Evolutionary conservation across 176 grass and related monocot species (phyloP).

Genomic region (Ensete glaucum): DNA sequence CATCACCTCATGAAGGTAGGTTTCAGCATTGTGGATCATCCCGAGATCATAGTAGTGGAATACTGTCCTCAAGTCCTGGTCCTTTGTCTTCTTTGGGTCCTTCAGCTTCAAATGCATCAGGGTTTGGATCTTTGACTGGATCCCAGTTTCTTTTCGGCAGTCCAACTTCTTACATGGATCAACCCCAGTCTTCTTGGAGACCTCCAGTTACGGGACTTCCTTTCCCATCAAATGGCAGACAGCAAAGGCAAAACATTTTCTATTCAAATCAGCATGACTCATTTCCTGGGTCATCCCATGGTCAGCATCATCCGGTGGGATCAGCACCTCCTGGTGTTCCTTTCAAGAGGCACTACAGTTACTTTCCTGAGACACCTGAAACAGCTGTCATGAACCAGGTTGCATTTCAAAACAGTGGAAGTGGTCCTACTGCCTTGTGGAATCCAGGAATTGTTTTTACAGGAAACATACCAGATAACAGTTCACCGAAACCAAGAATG

Average conservation of each 20-base stretch:
- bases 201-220: constrained; percentile 20
- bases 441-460: constrained; percentile 43
- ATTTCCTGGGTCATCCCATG: constrained; percentile 48
- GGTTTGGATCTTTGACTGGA: constrained; percentile 17
- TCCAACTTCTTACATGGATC: constrained; percentile 14
- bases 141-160: constrained; percentile 31
- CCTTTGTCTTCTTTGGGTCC: constrained; percentile 9
- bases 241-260: constrained; percentile 47
- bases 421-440: constrained; percentile 22
- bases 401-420: constrained; percentile 38
- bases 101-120: constrained; percentile 27
- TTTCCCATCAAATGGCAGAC: constrained; percentile 36
- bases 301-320: constrained; percentile 52
- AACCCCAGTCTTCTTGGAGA: constrained; percentile 20
- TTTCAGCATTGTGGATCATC: constrained; percentile 18
- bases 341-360: constrained; percentile 72
- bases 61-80: constrained; percentile 19
- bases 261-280: constrained; percentile 39
- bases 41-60: constrained; percentile 26
- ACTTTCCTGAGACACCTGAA: constrained; percentile 62
- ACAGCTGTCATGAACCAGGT: constrained; percentile 53
- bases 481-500: constrained; percentile 53
- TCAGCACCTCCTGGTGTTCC: constrained; percentile 80
- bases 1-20: background rate
- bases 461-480: constrained; percentile 42